A percentile compares a stretch with the other conserved stretches of the same genome.
phyloP scores from a whole-genome alignment of 495 filamentous ascomycete species.

The Parathielavia hyrcaniae region DNA sequence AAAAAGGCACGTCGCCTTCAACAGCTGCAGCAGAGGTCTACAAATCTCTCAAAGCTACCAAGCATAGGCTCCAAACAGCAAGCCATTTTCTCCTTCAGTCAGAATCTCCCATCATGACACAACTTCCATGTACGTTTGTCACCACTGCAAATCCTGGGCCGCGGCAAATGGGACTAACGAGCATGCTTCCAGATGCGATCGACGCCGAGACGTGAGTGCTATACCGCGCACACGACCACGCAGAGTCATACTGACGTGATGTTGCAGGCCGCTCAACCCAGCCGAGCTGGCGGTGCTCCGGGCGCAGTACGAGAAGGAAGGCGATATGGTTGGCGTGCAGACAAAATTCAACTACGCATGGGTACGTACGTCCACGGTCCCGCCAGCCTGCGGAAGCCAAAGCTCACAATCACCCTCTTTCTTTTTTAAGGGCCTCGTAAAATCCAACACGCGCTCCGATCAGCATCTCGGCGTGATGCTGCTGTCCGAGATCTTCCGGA shows the following conservation, averaged over 20 bases:
- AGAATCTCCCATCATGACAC: slow-evolving; percentile 47
- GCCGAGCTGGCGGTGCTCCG: slow-evolving; percentile 87
- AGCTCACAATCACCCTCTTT: not conserved
- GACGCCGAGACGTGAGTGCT: slow-evolving; percentile 85
- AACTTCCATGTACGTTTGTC: slow-evolving; percentile 62
- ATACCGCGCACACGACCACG: not conserved
- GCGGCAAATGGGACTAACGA: slow-evolving; percentile 15
- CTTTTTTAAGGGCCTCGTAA: slow-evolving; percentile 72
- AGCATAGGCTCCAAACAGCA: not conserved
- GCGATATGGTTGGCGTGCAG: slow-evolving; percentile 90
- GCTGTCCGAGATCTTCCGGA: slow-evolving; percentile 94
- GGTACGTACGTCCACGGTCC: slow-evolving; percentile 56
- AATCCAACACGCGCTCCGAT: slow-evolving; percentile 72
- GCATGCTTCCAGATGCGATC: slow-evolving; percentile 66
- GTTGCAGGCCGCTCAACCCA: slow-evolving; percentile 69
- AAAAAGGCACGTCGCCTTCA: not conserved
- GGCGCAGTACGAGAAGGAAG: slow-evolving; percentile 92
- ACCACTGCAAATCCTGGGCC: not conserved
- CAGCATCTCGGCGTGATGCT: slow-evolving; percentile 94
- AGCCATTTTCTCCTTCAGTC: not conserved
- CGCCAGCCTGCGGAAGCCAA: not conserved
- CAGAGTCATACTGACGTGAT: slow-evolving; percentile 3
- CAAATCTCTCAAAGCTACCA: not conserved
- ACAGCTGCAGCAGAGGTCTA: not conserved
- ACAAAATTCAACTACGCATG: slow-evolving; percentile 99